phyloP scores from a whole-genome alignment of 139 green algal species.

The Volvox africanus region DNA sequence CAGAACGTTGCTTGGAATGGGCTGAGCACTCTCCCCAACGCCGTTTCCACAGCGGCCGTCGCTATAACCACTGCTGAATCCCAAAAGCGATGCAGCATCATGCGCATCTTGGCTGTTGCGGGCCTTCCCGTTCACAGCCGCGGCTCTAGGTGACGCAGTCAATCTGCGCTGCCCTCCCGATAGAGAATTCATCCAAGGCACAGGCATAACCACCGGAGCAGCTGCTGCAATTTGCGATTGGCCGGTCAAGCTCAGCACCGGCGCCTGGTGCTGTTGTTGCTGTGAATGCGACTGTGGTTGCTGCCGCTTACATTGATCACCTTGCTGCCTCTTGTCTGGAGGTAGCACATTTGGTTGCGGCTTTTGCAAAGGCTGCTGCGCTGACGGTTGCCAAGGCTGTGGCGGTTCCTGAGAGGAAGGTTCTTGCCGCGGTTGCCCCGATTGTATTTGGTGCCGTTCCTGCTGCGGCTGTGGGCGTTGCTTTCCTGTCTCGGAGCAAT shows the following conservation, averaged over 20 bases:
- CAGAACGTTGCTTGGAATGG: not conserved
- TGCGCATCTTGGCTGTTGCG: too few relatives aligned
- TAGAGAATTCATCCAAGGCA: too few relatives aligned
- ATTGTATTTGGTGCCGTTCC: not conserved
- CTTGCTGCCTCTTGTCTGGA: not conserved
- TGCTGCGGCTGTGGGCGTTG: not conserved
- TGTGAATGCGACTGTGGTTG: not conserved
- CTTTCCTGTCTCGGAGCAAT: not conserved
- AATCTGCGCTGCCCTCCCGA: not conserved
- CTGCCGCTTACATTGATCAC: not conserved
- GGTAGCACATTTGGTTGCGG: not conserved
- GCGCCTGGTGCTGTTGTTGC: not conserved
- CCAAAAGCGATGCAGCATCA: too few relatives aligned
- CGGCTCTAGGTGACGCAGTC: not conserved
- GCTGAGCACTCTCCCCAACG: not conserved
- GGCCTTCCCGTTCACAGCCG: not conserved
- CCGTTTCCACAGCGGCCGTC: not conserved
- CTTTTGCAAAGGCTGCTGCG: slow-evolving; percentile 10
- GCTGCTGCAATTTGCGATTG: not conserved
- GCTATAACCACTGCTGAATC: not conserved
- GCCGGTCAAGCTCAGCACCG: not conserved
- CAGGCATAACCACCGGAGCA: too few relatives aligned
- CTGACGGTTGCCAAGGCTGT: not conserved
- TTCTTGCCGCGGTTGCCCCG: not conserved
- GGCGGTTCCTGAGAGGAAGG: not conserved